Base-by-base conservation (phyloP, 352 stramenopile genomes). In the Phytophthora capsici region DNA sequence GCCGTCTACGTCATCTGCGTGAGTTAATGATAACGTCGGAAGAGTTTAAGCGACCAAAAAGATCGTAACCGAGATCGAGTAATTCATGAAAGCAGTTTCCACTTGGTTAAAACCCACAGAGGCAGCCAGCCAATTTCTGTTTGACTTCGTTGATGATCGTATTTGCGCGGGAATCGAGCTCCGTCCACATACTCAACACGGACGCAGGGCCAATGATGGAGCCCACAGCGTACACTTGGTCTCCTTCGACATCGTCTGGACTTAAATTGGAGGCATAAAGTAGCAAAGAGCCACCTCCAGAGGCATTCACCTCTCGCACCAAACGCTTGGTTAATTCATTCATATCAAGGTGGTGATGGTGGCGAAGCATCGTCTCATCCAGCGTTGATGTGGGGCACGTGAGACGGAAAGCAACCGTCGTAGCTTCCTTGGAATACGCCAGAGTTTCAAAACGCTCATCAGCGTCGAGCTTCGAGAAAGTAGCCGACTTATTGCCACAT, bases 331-430 rank as follows among this genome's bases (percentile, higher is more conserved):
- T 90, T 32, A 89, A 66, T 38, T 89, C 82, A 53, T 92, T 84
- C 74, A 86, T 86, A 50, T 92, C 81, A 37, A 92, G 71, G 45
- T 90, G 82, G 61, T 92, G 81, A 48, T 86, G 81, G 50, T 92
- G 84, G 17, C 80, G 81, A 60, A 92, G 70, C 77, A 89, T 89
- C 10, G 78, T 67, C 38, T 82, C 78, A 53, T 89, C 70, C 32
- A 90, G 62, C 7, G 73, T 70, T 12, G 76, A 79, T 7, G 77
- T 66, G 4, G 81, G 84, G 44, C 82, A 89, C 20, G 47, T 61
- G 3, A 92, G 64, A 1, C 80, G 81, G 34, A 92, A 92, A 20
- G 45, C 69, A 7, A 70, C 59, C 16, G 49, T 64, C 16, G 47
- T 63, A 13, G 38, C 34, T 52, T 62, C 28, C 14, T 56, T 45